Evolutionary conservation across 306 rosid genomes (phyloP), one percentile per base, ranked within the genome.

Genomic region (Quillaja saponaria): DNA sequence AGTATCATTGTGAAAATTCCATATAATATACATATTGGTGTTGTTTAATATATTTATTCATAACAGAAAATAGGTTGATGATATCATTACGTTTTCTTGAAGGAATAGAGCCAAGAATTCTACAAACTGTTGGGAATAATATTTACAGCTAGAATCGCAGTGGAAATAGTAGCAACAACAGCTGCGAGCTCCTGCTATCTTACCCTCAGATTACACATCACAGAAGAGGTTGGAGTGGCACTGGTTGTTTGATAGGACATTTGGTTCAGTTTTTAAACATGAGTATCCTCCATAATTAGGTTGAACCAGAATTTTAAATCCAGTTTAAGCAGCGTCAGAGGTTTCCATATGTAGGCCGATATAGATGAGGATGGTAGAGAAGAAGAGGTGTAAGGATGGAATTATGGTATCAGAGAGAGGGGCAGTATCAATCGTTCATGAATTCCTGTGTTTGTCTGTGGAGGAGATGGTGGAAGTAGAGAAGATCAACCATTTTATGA

Each of bases 401-500:
- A 52, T 66, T 74, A 74, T 58, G 80, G 82, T 79, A 7, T 42
- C 58, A 62, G 99, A 92, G 85, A 92, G 89, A 60, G 74, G 86
- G 51, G 96, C 96, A 1, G 94, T 89, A 25, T 77, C 89, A 2
- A 69, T 87, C 46, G 88, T 85, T 76, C 99, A 92, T 5, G 96
- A 89, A 72, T 92, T 92, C 75, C 67, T 92, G 79, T 81, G 85
- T 71, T 78, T 86, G 81, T 86, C 96, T 0, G 95, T 86, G 70
- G 99, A 92, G 84, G 86, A 81, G 81, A 86, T 78, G 89, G 83
- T 92, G 74, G 99, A 92, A 71, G 96, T 92, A 61, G 95, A 89
- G 78, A 92, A 84, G 80, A 80, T 80, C 60, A 78, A 80, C 49
- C 84, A 82, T 1, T 82, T 82, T 56, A 71, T 81, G 45, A 82